Evolutionary conservation across 208 protist species (phyloP), one percentile per base, ranked within the genome.

Genomic region (Acanthamoeba polyphaga): DNA sequence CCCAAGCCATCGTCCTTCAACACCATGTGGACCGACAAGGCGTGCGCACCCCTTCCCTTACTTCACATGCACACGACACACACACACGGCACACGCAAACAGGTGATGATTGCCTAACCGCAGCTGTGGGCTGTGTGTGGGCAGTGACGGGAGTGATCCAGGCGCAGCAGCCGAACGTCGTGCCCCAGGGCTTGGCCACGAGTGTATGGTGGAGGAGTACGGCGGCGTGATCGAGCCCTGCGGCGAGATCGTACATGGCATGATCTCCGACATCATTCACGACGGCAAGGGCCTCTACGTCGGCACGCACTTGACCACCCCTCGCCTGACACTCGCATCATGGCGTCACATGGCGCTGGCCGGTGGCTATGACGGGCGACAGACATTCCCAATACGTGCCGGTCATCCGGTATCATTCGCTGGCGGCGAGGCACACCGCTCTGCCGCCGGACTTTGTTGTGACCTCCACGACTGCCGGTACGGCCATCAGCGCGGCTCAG

Each of bases 191-290:
- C 78, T 97, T 32, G 96, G 96, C 64, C 46, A 95, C 53, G 93
- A 97, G 76, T 82, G 62, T 68, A 95, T 97, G 70, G 87, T 95
- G 22, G 95, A 97, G 60, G 46, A 93, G 27, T 97, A 95, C 85
- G 96, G 96, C 24, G 96, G 96, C 24, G 66, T 58, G 43, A 64
- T 96, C 24, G 53, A 89, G 22, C 74, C 66, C 68, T 95, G 95
- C 84, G 96, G 95, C 34, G 96, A 97, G 68, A 96, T 97, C 68
- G 53, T 96, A 32, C 96, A 97, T 68, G 96, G 96, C 66, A 97
- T 96, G 85, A 95, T 93, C 22, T 97, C 96, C 9, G 13, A 27
- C 32, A 74, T 97, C 43, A 2, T 27, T 24, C 93, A 97, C 94
- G 96, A 97, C 58, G 95, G 93, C 27, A 96, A 95, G 55, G 96